Evolutionary conservation across 2,329 filamentous ascomycete species (phyloP).

Genomic region (Exserohilum rostratum): DNA sequence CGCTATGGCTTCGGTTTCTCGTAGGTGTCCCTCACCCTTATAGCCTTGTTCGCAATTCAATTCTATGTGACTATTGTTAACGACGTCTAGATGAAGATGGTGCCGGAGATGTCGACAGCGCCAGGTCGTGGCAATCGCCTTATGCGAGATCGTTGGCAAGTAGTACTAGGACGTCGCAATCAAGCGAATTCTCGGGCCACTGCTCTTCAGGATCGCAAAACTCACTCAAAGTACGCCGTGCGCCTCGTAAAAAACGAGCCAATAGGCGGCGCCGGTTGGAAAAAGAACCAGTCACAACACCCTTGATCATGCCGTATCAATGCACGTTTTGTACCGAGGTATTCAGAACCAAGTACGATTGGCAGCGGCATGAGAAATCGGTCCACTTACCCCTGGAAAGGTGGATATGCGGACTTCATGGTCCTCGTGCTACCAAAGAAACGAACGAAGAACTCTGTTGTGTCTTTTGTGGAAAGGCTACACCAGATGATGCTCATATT

Average conservation of each 20-base stretch:
- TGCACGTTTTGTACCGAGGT: slow-evolving; percentile 41
- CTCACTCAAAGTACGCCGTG: slow-evolving; percentile 18
- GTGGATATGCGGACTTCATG: slow-evolving; percentile 33
- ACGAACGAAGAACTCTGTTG: slow-evolving; percentile 25
- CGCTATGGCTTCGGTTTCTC: slow-evolving; percentile 27
- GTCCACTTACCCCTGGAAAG: slow-evolving; percentile 36
- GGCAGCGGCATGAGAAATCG: slow-evolving; percentile 40
- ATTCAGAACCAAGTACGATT: slow-evolving; percentile 40
- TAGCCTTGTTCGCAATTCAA: no score
- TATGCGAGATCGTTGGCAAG: slow-evolving; percentile 28
- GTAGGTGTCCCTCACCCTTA: neutral
- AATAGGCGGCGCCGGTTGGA: slow-evolving; percentile 16
- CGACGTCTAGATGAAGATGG: neutral
- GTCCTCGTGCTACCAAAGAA: slow-evolving; percentile 13
- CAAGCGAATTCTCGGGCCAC: slow-evolving; percentile 27
- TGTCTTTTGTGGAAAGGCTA: slow-evolving; percentile 25
- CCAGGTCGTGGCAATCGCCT: slow-evolving; percentile 19
- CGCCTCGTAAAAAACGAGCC: slow-evolving; percentile 18
- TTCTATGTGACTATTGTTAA: neutral
- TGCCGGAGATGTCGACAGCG: neutral
- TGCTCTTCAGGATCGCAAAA: slow-evolving; percentile 25
- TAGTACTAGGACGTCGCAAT: slow-evolving; percentile 31
- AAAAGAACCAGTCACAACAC: slow-evolving; percentile 8
- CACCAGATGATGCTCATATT: slow-evolving; percentile 23
- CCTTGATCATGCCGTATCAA: slow-evolving; percentile 28